Conservation (phyloP, 306 rosid genomes). For the Malus fusca region DNA sequence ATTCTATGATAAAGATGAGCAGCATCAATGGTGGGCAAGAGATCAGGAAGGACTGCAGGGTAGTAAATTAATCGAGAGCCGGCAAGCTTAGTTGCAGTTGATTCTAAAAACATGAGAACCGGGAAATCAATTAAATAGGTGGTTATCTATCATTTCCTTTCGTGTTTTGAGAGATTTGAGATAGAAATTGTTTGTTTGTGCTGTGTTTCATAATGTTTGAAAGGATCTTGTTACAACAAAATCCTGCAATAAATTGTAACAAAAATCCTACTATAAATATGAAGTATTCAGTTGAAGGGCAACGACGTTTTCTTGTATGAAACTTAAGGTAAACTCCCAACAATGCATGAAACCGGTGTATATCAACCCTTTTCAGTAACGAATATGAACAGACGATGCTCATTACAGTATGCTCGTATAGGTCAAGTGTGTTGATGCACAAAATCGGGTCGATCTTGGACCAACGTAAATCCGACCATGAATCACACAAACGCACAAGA, state of each 20-base stretch:
- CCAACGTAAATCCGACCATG: too few relatives aligned
- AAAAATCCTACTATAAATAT: background rate
- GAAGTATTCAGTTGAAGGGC: background rate
- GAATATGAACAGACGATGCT: background rate
- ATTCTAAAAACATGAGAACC: slow-evolving; percentile 4
- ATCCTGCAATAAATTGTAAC: background rate
- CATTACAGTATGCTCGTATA: background rate
- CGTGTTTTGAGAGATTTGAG: background rate
- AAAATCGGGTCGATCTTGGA: too few relatives aligned
- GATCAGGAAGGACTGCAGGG: slow-evolving; percentile 49
- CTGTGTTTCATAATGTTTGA: background rate
- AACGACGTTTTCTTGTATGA: background rate
- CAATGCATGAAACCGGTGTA: background rate
- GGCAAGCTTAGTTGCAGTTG: slow-evolving; percentile 9
- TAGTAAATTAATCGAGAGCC: slow-evolving; percentile 25
- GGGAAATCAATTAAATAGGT: background rate
- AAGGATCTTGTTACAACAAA: background rate
- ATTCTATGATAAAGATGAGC: slow-evolving; percentile 40
- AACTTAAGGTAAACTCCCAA: background rate
- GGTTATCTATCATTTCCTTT: background rate
- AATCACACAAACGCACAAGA: too few relatives aligned
- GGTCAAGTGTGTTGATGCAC: too few relatives aligned
- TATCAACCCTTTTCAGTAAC: background rate
- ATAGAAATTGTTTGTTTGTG: background rate
- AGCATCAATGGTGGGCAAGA: slow-evolving; percentile 47